Evolutionary conservation across 352 stramenopile genomes (phyloP).

Genomic region (Globisporangium apiculatum): DNA sequence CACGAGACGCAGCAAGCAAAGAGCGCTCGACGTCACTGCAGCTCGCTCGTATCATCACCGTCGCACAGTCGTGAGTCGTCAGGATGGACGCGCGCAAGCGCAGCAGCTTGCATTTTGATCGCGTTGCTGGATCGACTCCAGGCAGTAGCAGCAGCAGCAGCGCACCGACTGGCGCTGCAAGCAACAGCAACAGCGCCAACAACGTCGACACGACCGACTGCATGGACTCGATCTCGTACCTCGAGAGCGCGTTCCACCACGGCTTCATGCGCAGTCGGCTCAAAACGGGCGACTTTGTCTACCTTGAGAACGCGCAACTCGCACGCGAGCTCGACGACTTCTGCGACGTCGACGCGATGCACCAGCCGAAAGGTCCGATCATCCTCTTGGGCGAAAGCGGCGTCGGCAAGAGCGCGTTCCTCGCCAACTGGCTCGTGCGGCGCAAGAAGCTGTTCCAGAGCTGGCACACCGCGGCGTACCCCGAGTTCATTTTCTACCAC

Average conservation of each 20-base stretch:
- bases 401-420: conserved; percentile 67
- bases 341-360: conserved; percentile 82
- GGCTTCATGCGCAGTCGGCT: conserved; percentile 72
- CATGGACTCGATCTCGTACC: conserved; percentile 75
- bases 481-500: conserved; percentile 89
- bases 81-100: background rate
- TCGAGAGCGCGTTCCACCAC: conserved; percentile 78
- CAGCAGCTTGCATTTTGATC: background rate
- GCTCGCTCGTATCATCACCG: no score
- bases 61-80: no score
- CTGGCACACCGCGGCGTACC: conserved; percentile 63
- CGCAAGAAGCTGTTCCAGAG: conserved; percentile 85
- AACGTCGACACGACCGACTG: conserved; percentile 36
- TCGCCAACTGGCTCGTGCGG: conserved; percentile 78
- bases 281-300: conserved; percentile 66
- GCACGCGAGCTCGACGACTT: conserved; percentile 72
- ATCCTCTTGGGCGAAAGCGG: conserved; percentile 70
- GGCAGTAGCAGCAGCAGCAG: conserved; percentile 8
- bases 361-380: conserved; percentile 66
- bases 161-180: background rate
- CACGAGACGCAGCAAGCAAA: no score
- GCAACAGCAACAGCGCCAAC: no score
- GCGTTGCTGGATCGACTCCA: conserved; percentile 8
- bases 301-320: conserved; percentile 55
- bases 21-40: no score